Evolutionary conservation across 2,329 filamentous ascomycete species (phyloP).

Genomic region (Talaromyces atroroseus): DNA sequence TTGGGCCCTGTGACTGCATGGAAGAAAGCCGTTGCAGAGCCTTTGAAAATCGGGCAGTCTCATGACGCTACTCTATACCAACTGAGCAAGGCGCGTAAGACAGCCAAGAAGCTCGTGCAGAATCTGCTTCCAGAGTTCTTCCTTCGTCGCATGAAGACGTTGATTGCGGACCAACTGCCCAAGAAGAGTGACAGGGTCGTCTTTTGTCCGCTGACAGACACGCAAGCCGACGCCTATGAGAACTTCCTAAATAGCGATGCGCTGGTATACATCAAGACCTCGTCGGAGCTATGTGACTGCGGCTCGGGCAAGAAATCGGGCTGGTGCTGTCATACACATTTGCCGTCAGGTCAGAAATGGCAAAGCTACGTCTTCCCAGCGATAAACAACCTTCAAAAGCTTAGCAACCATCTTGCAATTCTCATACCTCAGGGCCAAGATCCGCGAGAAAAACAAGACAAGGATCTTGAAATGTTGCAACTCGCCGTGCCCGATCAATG

Average conservation of each 20-base stretch:
- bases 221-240: conserved; percentile 77
- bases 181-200: conserved; percentile 93
- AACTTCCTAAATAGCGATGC: conserved; percentile 70
- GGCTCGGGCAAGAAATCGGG: conserved; percentile 65
- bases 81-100: conserved; percentile 72
- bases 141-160: conserved; percentile 81
- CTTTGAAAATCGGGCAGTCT: conserved; percentile 80
- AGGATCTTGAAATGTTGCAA: conserved; percentile 68
- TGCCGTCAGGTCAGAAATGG: conserved; percentile 64
- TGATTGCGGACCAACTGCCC: conserved; percentile 87
- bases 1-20: conserved; percentile 67
- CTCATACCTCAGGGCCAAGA: conserved; percentile 67
- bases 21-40: conserved; percentile 70
- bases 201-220: conserved; percentile 83
- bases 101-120: conserved; percentile 75
- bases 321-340: conserved; percentile 66
- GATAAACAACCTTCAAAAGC: conserved; percentile 75
- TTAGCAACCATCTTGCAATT: conserved; percentile 88
- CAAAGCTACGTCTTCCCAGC: conserved; percentile 76
- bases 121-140: conserved; percentile 89
- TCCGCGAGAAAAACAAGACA: conserved; percentile 65
- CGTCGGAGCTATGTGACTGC: conserved; percentile 65
- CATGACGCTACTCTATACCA: conserved; percentile 84
- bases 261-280: conserved; percentile 62
- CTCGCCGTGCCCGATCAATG: conserved; percentile 70